Evolutionary conservation across 2,329 filamentous ascomycete genomes (phyloP), one percentile per base, ranked within the genome.

Genomic region (Penicillium decumbens): DNA sequence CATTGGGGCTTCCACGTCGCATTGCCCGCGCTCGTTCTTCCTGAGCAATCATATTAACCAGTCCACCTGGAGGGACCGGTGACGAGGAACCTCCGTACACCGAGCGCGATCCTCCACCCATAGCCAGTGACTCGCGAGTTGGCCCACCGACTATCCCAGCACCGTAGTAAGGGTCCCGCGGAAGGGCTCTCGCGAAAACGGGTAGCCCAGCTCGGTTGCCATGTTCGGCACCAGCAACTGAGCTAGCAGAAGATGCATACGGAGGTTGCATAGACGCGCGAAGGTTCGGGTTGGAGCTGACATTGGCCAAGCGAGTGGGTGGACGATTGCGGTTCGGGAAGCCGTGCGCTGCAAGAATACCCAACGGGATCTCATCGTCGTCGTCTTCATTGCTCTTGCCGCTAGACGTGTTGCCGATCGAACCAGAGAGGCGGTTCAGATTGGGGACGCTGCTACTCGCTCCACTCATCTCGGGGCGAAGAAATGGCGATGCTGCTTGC

Each of bases 311-410:
- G 39, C 82, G 81, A 24, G 80, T 84, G 1, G 89, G 89, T 12
- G 89, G 86, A 15, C 88, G 81, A 60, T 82, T 85, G 70, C 83
- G 89, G 68, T 78, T 83, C 0, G 90, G 90, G 62, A 95, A 95
- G 2, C 90, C 90, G 66, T 95, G 89, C 1, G 90, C 90, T 47
- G 89, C 87, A 18, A 95, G 75, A 58, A 95, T 93, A 10, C 85
- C 90, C 35, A 95, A 75, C 0, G 90, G 90, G 10, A 95, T 81
- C 61, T 95, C 90, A 50, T 95, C 90, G 59, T 95, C 90, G 49
- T 91, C 88, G 32, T 89, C 87, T 4, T 72, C 70, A 44, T 64
- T 66, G 54, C 66, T 69, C 59, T 73, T 70, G 20, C 66, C 62
- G 51, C 66, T 67, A 46, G 68, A 57, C 38, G 71, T 67, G 55